Conservation (phyloP, 2,329 filamentous ascomycete genomes). For the Trichoderma citrinoviride region DNA sequence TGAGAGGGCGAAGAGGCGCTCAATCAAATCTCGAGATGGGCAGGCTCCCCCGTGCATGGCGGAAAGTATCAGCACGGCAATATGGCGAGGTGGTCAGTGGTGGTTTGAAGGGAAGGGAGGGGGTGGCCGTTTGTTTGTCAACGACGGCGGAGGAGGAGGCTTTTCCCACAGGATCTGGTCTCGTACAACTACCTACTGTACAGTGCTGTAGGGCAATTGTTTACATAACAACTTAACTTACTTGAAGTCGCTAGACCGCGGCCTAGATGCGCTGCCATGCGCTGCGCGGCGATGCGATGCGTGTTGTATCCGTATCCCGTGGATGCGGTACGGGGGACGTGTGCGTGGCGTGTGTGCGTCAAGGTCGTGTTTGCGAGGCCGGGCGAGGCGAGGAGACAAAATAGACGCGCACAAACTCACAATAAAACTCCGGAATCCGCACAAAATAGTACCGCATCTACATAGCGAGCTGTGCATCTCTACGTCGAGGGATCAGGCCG, state of each 20-base stretch:
- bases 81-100: no score
- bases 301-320: neutral
- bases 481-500: no score
- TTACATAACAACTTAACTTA: slow-evolving; percentile 9
- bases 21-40: no score
- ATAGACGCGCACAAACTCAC: slow-evolving; percentile 11
- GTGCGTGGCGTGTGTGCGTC: neutral
- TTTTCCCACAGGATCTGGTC: no score
- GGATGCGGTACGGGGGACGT: neutral
- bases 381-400: slow-evolving; percentile 1
- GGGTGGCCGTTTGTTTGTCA: neutral
- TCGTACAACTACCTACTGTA: neutral
- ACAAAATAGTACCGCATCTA: neutral
- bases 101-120: neutral
- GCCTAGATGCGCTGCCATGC: neutral
- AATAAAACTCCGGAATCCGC: slow-evolving; percentile 5
- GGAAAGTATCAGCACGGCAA: neutral
- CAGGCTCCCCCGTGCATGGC: slow-evolving; percentile 1
- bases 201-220: slow-evolving; percentile 12
- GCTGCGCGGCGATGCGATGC: slow-evolving; percentile 4
- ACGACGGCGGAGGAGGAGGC: no score
- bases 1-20: neutral
- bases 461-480: neutral
- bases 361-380: slow-evolving; percentile 13
- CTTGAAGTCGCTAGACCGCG: no score